Base-by-base conservation (phyloP, 228 moss, liverwort and hornwort species). In the Sphagnum magellanicum region DNA sequence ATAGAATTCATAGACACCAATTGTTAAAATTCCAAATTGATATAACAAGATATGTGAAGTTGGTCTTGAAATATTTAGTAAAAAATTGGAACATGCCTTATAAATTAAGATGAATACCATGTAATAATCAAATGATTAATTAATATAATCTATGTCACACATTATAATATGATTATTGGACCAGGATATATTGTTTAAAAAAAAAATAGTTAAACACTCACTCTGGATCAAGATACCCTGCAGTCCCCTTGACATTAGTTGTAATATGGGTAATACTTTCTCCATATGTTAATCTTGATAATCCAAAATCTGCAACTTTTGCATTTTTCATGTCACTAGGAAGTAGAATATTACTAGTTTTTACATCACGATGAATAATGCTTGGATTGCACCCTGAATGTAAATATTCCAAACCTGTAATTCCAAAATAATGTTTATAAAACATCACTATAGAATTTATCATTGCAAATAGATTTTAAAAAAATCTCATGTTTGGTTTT, bases 171-270 rank as follows among this genome's bases (percentile, higher is more conserved):
- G 32, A 32, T 32, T 32, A 32, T 32, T 32, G 1, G 32, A 32
- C 32, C 32, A 32, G 2, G 3, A 32, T 2, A 32, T 32, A 32
- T 32, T 32, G 3, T 32, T 32, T 32, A 1, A 0, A 0, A 32
- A 32, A 6, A 48, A 12, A 48, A 53, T 62, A 6, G 50, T 49
- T 64, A 32, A 10, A 32, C 11, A 53, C 71, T 13, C 58, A 72
- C 72, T 72, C 72, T 49, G 72, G 72, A 64, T 72, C 65, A 32
- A 72, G 63, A 51, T 72, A 72, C 10, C 72, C 71, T 53, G 63
- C 46, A 10, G 71, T 72, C 48, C 64, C 71, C 58, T 72, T 72
- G 14, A 65, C 55, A 64, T 57, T 12, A 47, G 72, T 72, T 67
- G 66, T 14, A 5, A 72, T 50, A 49, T 32, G 64, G 46, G 49